Evolutionary conservation across 192 early-diverging fungal genomes (phyloP).

Genomic region (Gigaspora rosea): DNA sequence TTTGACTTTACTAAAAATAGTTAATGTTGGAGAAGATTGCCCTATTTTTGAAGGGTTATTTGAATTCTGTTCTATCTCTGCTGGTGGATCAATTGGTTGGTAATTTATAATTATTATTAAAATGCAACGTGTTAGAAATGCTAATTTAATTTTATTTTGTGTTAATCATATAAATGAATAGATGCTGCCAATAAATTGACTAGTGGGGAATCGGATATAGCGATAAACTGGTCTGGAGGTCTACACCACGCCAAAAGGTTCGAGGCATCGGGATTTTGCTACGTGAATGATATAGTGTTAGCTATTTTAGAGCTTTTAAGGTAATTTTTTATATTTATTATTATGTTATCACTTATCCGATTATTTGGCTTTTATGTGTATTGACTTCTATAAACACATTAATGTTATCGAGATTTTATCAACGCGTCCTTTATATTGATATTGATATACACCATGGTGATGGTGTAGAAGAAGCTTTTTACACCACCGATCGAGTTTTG

Average conservation of each 20-base stretch:
- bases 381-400: neutral
- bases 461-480: conserved; percentile 95
- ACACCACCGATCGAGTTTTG: conserved; percentile 92
- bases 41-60: conserved; percentile 96
- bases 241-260: conserved; percentile 82
- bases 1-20: conserved; percentile 27
- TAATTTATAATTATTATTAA: neutral
- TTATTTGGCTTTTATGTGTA: too few species aligned
- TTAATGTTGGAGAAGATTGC: conserved; percentile 91
- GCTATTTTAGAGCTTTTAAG: conserved; percentile 73
- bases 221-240: conserved; percentile 92
- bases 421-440: conserved; percentile 94
- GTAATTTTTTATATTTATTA: conserved; percentile 2
- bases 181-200: conserved; percentile 68
- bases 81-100: conserved; percentile 88
- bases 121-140: neutral
- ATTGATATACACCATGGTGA: conserved; percentile 94
- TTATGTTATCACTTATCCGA: neutral
- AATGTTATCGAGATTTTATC: conserved; percentile 54
- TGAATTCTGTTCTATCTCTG: conserved; percentile 91
- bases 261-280: conserved; percentile 93
- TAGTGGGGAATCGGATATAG: conserved; percentile 61
- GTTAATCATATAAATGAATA: conserved; percentile 16
- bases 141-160: neutral
- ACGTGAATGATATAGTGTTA: conserved; percentile 93